Evolutionary conservation across 2,329 filamentous ascomycete genomes (phyloP), one percentile per base, ranked within the genome.

Genomic region (Microdochium nivale): DNA sequence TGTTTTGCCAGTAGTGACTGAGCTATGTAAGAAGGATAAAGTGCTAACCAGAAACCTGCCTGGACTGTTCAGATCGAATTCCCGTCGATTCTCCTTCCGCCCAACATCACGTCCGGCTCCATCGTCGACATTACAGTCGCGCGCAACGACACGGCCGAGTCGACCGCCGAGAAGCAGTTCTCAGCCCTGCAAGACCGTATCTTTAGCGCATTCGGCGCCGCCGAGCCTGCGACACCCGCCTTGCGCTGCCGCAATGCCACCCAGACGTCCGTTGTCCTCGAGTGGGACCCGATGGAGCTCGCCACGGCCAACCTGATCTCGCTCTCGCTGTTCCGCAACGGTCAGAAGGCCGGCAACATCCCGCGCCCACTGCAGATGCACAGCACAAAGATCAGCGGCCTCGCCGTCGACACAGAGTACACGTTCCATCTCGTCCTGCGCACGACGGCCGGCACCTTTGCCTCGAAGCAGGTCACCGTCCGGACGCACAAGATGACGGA

Each of bases 401-500:
- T 99, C 53, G 91, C 91, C n/a, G 87, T 99, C 65, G 91, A 97
- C 68, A 95, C 89, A 40, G 91, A 95, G 71, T 99, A 97, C 71
- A 86, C 83, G 1, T 99, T 99, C 74, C 90, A 97, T 66, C 78
- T 97, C 49, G 87, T 97, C 10, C 76, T 99, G 65, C 83, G 89
- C 62, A 99, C 94, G 7, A 91, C 84, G 51, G 94, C 94, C 3
- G 94, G 94, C 53, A 95, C 88, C 37, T 91, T 84, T 63, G 80
- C 80, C 55, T 94, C 87, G 66, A 88, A 96, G 58, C 89, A 87
- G 67, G 77, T 99, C 50, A 80, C 80, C 3, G 90, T 96, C 53
- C 84, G 87, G 63, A 99, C 94, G 47, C 94, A 99, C 75, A 96
- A 96, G 76, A 96, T 99, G 91, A 97, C 92, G 37, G 91, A 99